Conservation (phyloP, 768 basidiomycete genomes). For the Trichaptum fuscoviolaceum region DNA sequence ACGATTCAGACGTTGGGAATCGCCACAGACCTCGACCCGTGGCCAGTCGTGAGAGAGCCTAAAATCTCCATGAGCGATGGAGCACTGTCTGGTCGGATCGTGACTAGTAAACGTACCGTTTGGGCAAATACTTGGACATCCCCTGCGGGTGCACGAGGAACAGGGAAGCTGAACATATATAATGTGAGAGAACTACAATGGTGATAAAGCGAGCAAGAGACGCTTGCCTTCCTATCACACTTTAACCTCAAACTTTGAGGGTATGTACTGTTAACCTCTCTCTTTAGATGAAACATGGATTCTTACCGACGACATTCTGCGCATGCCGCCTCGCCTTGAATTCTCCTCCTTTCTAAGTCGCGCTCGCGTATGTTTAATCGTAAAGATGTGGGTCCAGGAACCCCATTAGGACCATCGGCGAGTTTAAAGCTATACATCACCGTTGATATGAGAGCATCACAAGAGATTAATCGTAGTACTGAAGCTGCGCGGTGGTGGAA, state of each 20-base stretch:
- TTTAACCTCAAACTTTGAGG: background rate
- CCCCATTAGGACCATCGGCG: background rate
- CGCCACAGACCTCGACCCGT: background rate
- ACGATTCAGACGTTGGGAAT: background rate
- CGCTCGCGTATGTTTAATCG: background rate
- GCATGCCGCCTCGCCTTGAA: background rate
- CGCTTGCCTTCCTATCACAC: conserved; percentile 3
- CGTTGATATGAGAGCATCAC: background rate
- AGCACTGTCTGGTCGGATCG: background rate
- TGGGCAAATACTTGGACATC: background rate
- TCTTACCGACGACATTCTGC: background rate
- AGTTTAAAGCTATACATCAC: background rate
- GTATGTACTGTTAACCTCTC: background rate
- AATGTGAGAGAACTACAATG: background rate
- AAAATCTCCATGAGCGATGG: background rate
- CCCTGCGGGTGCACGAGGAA: conserved; percentile 1
- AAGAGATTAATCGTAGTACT: background rate
- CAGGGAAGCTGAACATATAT: background rate
- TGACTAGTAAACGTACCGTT: background rate
- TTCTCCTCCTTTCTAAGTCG: background rate
- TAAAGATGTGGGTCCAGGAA: background rate
- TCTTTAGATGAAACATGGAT: background rate
- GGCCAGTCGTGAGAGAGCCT: background rate
- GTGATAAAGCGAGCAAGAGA: background rate
- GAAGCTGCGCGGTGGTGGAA: too few relatives aligned